Base-by-base conservation (phyloP, 192 early-diverging fungal genomes). In the Backusella circina region DNA sequence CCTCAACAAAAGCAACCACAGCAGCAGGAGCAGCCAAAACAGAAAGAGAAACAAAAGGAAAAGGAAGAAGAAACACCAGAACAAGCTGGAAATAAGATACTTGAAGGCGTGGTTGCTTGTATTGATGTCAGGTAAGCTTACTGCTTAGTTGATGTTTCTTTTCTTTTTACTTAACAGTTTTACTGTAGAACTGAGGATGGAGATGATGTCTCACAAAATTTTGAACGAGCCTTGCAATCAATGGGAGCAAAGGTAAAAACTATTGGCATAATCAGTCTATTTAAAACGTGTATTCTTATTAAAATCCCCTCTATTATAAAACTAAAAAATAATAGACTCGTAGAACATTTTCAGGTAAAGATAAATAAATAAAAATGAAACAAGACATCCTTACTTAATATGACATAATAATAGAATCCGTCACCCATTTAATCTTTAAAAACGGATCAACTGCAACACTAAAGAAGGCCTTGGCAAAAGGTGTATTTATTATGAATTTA, bases 161-260 rank as follows among this genome's bases (percentile, higher is more conserved):
- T 38, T 38, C 9, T 38, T 54, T 54, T 54, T 16, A 21, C 2
- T 54, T 6, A 54, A 54, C 26, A 39, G 32, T 30, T 71, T 9
- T 44, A 67, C 35, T 33, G 33, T 31, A 81, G 79, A 54, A 81
- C 79, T 0, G 79, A 81, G 6, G 79, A 81, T 39, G 79, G 79
- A 0, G 79, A 81, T 39, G 79, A 81, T 77, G 79, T 77, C 9
- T 77, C 79, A 6, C 28, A 67, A 30, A 77, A 74, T 64, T 77
- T 81, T 70, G 79, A 81, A 54, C 54, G 51, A 16, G 57, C 72
- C 23, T 39, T 81, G 31, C 65, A 74, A 38, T 69, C 75, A 8
- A 77, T 81, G 79, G 79, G 79, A 32, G 79, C 72, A 39, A 81
- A 81, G 75, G 79, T 81, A 77, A 65, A 47, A n/a, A n/a, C n/a